Evolutionary conservation across 208 protist genomes (phyloP), one percentile per base, ranked within the genome.

Genomic region (Paratrypanosoma confusum): DNA sequence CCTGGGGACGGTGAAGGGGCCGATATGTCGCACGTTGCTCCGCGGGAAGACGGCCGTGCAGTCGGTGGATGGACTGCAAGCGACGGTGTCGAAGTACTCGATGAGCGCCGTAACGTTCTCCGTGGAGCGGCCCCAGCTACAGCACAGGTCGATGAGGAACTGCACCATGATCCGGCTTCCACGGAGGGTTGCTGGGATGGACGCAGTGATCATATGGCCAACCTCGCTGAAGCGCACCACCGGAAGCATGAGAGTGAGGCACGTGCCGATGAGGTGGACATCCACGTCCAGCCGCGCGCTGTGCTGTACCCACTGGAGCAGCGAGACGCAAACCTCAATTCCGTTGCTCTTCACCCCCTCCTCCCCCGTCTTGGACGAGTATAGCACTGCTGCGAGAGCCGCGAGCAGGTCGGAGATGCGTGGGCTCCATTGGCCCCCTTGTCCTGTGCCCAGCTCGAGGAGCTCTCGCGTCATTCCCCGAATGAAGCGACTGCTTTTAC

Each of bases 201-300:
- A 65, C 13, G 53, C 37, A 21, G 66, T 69, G n/a, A 82, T 56
- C 0, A 80, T 37, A 5, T 52, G 53, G 58, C 77, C 73, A 3
- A 79, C 72, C 22, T 86, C 77, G 40, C 77, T 86, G 43, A 73
- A 70, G 22, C 65, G 59, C 5, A 86, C 56, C 14, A 52, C 50
- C 16, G 57, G 57, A 22, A 86, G 49, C 28, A 86, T 22, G 36
- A 82, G 50, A 23, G 57, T 58, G 10, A 86, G 57, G 10, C 49
- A 70, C 41, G 61, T 67, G 6, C 66, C 66, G 14, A 82, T 46
- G 16, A 81, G 47, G 33, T 69, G 56, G 6, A 65, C 39, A 52
- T 81, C 77, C 3, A 64, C 51, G 4, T 56, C 39, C 0, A 53
- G 45, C 21, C 39, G 27, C 23, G 33, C 34, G 25, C 62, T 59